Evolutionary conservation across 2,329 filamentous ascomycete genomes (phyloP).

Genomic region (Coleophoma cylindrospora): DNA sequence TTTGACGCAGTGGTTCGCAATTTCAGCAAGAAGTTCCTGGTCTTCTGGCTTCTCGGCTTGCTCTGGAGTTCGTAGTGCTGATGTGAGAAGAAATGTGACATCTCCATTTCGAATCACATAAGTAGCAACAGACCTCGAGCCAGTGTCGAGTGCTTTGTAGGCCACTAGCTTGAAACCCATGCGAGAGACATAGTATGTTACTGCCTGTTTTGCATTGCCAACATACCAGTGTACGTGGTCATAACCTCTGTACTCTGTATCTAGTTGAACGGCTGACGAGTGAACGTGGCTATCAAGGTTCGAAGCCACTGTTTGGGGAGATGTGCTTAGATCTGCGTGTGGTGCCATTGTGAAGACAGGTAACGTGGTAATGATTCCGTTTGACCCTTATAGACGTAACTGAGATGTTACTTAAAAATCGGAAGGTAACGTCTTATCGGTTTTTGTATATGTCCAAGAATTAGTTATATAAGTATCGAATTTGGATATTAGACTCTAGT

Average conservation of each 20-base stretch:
- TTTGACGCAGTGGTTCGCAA: conserved; percentile 73
- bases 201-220: conserved; percentile 89
- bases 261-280: too few relatives aligned
- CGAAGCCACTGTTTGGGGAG: too few relatives aligned
- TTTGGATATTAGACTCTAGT: too few relatives aligned
- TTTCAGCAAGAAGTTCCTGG: conserved; percentile 64
- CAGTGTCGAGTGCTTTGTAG: conserved; percentile 81
- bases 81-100: conserved; percentile 77
- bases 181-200: conserved; percentile 75
- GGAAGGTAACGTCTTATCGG: too few relatives aligned
- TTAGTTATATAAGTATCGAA: too few relatives aligned
- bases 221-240: conserved; percentile 93
- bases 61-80: conserved; percentile 63
- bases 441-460: too few relatives aligned
- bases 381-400: too few relatives aligned
- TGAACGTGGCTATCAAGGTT: too few relatives aligned
- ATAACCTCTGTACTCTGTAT: conserved; percentile 48
- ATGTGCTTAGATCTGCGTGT: too few relatives aligned
- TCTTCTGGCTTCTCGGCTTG: conserved; percentile 51
- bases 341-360: too few relatives aligned
- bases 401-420: too few relatives aligned
- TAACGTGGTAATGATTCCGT: too few relatives aligned
- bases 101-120: conserved; percentile 73
- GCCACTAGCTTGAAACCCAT: conserved; percentile 79
- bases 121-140: conserved; percentile 70